Base-by-base conservation (phyloP, 768 basidiomycete species). In the Tulasnella sp. region DNA sequence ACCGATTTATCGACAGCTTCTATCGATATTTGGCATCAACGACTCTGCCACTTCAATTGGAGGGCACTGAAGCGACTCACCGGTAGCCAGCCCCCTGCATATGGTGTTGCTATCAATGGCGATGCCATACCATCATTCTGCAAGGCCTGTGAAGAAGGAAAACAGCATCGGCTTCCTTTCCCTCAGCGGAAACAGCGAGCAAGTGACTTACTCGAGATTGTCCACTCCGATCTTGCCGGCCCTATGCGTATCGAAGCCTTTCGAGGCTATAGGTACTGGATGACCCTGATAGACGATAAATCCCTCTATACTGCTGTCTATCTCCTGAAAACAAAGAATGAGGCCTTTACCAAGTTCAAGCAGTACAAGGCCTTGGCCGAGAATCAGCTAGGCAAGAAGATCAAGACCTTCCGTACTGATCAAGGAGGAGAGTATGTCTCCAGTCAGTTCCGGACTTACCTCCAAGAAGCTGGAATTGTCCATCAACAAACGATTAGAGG, bases 401-500 rank as follows among this genome's bases (percentile, higher is more conserved):
- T 56, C 12, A 34, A 35, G 16, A 12, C 10, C 7, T 39, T 57
- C 33, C n/a, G 56, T 2, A 29, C 40, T 27, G 56, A 57, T 42
- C 40, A 48, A 22, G 56, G 56, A n/a, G 55, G 56, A 7, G 55
- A 57, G 32, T 57, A 50, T 35, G 37, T 51, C 12, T 53, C 53
- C 2, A 10, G 27, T 3, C 16, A 55, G 33, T 56, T 42, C 8
- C 3, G 27, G 13, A 25, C 3, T 3, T 52, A 41, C 46, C 4
- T 27, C 9, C 25, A 4, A 9, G 33, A 16, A 20, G 8, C 24
- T 37, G 56, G 56, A 19, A 57, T 56, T 29, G 7, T 22, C 6
- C 48, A 44, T 19, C 13, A 57, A 16, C 32, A 42, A 25, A 57
- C 55, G 3, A 52, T 35, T 1, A 28, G 25, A 7, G 32, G 51